Percentiles rank a stretch among this genome's conserved stretches.
phyloP scores from a whole-genome alignment of 2,329 filamentous ascomycete genomes.

The Arthrobotrys iridis region DNA sequence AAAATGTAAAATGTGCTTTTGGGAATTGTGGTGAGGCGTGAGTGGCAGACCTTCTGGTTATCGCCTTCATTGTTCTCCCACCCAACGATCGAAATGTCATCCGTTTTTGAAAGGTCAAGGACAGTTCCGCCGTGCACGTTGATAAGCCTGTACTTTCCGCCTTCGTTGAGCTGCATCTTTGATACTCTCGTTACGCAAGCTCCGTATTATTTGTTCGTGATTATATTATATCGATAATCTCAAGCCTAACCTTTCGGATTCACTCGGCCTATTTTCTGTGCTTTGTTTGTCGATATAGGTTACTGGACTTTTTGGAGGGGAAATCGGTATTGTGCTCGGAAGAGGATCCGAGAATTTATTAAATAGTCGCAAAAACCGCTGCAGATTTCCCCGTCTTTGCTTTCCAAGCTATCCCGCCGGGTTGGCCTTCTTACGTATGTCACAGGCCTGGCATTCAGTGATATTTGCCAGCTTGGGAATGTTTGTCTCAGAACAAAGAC shows the following conservation, averaged over 20 bases:
- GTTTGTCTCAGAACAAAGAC: too few species aligned
- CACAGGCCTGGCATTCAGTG: neutral
- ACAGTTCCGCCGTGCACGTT: slow-evolving; percentile 20
- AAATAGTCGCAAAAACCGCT: slow-evolving; percentile 12
- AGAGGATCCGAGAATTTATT: slow-evolving; percentile 11
- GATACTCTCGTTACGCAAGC: too few species aligned
- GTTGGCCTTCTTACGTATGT: slow-evolving; percentile 16
- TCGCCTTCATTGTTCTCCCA: slow-evolving; percentile 27
- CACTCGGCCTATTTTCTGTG: too few species aligned
- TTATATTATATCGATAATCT: too few species aligned
- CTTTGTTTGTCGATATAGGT: too few species aligned
- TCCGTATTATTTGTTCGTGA: too few species aligned
- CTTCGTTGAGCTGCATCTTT: slow-evolving; percentile 29
- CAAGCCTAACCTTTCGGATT: too few species aligned
- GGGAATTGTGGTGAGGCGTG: neutral
- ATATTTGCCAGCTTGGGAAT: too few species aligned
- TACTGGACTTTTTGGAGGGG: too few species aligned
- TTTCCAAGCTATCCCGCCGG: too few species aligned
- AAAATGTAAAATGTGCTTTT: neutral
- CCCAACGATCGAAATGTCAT: slow-evolving; percentile 4
- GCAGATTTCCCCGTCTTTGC: neutral
- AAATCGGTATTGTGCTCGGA: neutral
- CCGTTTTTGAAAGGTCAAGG: slow-evolving; percentile 17
- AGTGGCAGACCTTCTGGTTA: slow-evolving; percentile 16
- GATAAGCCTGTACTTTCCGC: slow-evolving; percentile 14